These are phyloP conservation scores for Cladosporium sp. DNA, from an alignment of 2,329 filamentous ascomycete species.

Conservation along the genomic window DNA sequence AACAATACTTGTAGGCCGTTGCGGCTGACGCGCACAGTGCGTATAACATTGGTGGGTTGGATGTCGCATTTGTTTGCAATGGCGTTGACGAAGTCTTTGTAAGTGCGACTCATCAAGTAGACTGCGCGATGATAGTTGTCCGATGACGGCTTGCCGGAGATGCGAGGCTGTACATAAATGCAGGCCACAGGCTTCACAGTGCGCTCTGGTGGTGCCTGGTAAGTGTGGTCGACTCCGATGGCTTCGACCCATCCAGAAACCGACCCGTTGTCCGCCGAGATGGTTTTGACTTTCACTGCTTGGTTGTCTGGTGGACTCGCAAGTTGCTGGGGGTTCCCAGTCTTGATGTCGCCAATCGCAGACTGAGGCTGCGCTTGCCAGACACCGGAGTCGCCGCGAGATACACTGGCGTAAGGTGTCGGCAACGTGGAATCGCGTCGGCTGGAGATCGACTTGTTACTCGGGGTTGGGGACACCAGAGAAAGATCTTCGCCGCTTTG, in stretches of 20 bases:
- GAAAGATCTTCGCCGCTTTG: conserved; percentile 59
- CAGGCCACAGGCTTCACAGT: conserved; percentile 77
- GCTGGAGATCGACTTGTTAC: conserved; percentile 46
- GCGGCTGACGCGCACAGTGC: conserved; percentile 70
- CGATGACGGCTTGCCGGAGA: conserved; percentile 49
- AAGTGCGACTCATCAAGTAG: conserved; percentile 76
- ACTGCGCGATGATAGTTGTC: conserved; percentile 77
- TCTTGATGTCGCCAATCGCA: conserved; percentile 51
- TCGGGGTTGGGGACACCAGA: conserved; percentile 53
- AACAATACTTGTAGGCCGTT: conserved; percentile 80
- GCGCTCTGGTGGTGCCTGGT: conserved; percentile 74
- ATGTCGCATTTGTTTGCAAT: conserved; percentile 80
- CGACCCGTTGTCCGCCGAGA: conserved; percentile 62
- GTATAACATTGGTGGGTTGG: conserved; percentile 68
- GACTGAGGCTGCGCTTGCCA: conserved; percentile 55
- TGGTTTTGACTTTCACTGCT: conserved; percentile 56
- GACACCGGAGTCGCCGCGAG: conserved; percentile 49
- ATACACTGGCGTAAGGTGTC: conserved; percentile 44
- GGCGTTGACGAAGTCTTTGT: conserved; percentile 70
- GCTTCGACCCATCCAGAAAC: conserved; percentile 86
- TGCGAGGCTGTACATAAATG: conserved; percentile 72
- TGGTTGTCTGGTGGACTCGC: conserved; percentile 51
- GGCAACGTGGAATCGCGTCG: conserved; percentile 45
- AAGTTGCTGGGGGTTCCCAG: conserved; percentile 39
- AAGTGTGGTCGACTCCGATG: conserved; percentile 81